Evolutionary conservation across 2,329 filamentous ascomycete genomes (phyloP).

Genomic region (Simplicillium aogashimaense): DNA sequence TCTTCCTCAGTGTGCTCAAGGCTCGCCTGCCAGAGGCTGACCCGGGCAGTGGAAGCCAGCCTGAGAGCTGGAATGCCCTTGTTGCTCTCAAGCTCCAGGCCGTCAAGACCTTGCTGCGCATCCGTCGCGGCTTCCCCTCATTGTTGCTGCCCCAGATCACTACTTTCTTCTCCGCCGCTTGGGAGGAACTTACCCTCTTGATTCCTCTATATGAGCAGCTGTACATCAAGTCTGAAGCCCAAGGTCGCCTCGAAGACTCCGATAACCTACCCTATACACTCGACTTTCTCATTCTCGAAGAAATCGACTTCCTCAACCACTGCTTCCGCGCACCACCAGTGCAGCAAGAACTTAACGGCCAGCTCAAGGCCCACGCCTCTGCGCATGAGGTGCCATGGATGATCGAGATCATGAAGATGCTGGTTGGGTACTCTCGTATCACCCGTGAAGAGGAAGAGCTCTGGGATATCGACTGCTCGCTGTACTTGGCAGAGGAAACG

Average conservation of each 20-base stretch:
- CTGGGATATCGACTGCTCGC: constrained; percentile 94
- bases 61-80: constrained; percentile 67
- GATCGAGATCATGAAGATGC: constrained; percentile 75
- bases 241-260: constrained; percentile 80
- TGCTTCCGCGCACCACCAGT: constrained; percentile 83
- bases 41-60: constrained; percentile 32
- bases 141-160: constrained; percentile 76
- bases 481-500: constrained; percentile 91
- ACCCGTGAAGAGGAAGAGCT: constrained; percentile 86
- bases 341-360: constrained; percentile 75
- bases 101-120: constrained; percentile 88
- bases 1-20: constrained; percentile 75
- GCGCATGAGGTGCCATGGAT: constrained; percentile 68
- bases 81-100: constrained; percentile 86
- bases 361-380: constrained; percentile 53
- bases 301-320: constrained; percentile 89
- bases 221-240: constrained; percentile 77
- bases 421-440: constrained; percentile 80
- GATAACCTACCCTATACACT: constrained; percentile 91
- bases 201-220: constrained; percentile 67
- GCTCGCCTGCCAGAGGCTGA: constrained; percentile 58
- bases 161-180: constrained; percentile 74
- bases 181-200: constrained; percentile 73
- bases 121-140: constrained; percentile 73
- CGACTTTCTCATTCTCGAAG: constrained; percentile 87